Base-by-base conservation (phyloP, 495 filamentous ascomycete genomes). In the Podospora pseudocomata region DNA sequence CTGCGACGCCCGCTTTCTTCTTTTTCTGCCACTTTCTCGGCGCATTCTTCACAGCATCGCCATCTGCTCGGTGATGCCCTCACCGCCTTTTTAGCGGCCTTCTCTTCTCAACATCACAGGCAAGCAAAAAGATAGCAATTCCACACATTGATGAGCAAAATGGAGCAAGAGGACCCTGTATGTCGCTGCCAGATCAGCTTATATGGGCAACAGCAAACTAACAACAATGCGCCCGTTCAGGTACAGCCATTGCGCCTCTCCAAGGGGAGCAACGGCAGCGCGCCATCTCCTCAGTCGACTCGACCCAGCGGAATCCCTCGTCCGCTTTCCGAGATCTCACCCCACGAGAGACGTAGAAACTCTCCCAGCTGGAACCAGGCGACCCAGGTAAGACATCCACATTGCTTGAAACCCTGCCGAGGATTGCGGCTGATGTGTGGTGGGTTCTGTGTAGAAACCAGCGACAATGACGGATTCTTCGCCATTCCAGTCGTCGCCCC, bases 311-410 rank as follows among this genome's bases (percentile, higher is more conserved):
- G 79, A 39, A 76, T 84, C 67, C 81, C 81, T 62, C 83, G 84
- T 20, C 83, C 86, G 23, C 78, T 89, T 60, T 85, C 85, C 67
- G 86, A 89, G 72, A 81, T 88, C 61, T 83, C 82, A 53, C 84
- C 84, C 30, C 85, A 82, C 26, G 85, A 87, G 72, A 80, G 81
- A 73, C 72, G 87, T 72, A 76, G 83, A 65, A 95, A 96, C 75
- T 95, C 92, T 55, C 90, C 90, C 4, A 91, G 86, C 80, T 92
- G 87, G 87, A 89, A 88, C 71, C 87, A 91, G 76, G 75, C 79
- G 56, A 82, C 83, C 34, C 91, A 90, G 84, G 90, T 92, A 83
- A 79, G 74, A 74, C 68, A 68, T 20, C n/a, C 1, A 19, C 39
- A 49, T 49, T 49, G 39, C 39, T 49, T 49, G 39, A 49, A 3